Percentiles rank a stretch among this genome's conserved stretches.
Evolutionary conservation across 1,139 yeast species (phyloP).

Genomic region (Candida anutae): DNA sequence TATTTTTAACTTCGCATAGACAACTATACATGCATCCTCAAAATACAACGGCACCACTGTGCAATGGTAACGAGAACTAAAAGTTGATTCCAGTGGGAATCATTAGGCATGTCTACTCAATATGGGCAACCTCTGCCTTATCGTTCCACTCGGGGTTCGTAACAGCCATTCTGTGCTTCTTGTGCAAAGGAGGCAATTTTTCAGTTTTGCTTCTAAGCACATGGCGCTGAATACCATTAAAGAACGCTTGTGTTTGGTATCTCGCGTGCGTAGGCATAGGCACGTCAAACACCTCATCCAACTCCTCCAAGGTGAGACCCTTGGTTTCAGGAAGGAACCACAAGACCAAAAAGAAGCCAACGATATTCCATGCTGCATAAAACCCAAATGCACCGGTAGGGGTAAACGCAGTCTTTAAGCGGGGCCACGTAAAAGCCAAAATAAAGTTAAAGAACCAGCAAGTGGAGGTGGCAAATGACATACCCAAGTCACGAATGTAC

Average conservation of each 20-base stretch:
- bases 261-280: conserved; percentile 46
- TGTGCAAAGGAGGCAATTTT: conserved; percentile 48
- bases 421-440: conserved; percentile 79
- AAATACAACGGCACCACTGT: too few relatives aligned
- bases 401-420: conserved; percentile 55
- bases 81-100: too few relatives aligned
- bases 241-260: conserved; percentile 42
- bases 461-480: conserved; percentile 79
- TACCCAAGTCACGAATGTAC: conserved; percentile 78
- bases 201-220: conserved; percentile 35
- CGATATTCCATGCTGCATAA: conserved; percentile 81
- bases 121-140: conserved; percentile 42
- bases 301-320: conserved; percentile 61
- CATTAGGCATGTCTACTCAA: too few relatives aligned
- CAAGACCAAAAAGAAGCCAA: conserved; percentile 63
- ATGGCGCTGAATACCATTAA: conserved; percentile 36
- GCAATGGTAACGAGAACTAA: too few relatives aligned
- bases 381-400: conserved; percentile 85
- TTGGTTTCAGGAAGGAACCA: conserved; percentile 68
- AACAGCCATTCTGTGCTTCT: conserved; percentile 51
- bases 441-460: conserved; percentile 83
- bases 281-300: conserved; percentile 62
- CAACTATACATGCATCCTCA: too few relatives aligned
- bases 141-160: conserved; percentile 57
- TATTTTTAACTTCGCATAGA: too few relatives aligned